Percentiles rank a stretch among this genome's conserved stretches.
Conservation (phyloP, 768 basidiomycete species). For the Tephrocybe rancida region DNA sequence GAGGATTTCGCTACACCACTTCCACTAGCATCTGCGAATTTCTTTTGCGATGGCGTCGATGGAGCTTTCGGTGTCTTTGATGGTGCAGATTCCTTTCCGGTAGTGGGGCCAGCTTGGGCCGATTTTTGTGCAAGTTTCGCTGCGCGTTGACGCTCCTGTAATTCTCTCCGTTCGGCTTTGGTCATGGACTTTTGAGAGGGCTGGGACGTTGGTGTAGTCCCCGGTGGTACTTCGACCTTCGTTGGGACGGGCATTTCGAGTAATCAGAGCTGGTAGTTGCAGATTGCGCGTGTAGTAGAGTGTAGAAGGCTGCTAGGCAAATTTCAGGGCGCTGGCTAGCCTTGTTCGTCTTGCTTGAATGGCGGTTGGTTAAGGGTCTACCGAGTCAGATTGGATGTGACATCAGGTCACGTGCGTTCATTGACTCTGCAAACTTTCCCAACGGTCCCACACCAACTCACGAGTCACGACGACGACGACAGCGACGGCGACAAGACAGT, state of each 20-base stretch:
- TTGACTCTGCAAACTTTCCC: constrained; percentile 1
- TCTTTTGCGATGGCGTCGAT: constrained; percentile 34
- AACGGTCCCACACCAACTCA: not conserved
- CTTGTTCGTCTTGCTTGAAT: constrained; percentile 3
- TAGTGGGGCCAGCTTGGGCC: constrained; percentile 20
- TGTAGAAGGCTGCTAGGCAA: not conserved
- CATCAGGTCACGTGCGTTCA: constrained; percentile 17
- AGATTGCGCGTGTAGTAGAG: not conserved
- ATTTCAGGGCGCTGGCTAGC: not conserved
- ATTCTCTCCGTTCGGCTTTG: constrained; percentile 78
- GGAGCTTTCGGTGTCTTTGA: constrained; percentile 25
- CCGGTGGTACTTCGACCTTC: constrained; percentile 19
- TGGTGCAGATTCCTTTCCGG: constrained; percentile 22
- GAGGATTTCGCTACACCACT: constrained; percentile 13
- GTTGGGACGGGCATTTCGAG: constrained; percentile 35
- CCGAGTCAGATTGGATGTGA: constrained; percentile 21
- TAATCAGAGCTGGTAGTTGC: not conserved
- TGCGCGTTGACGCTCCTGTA: constrained; percentile 80
- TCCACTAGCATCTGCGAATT: constrained; percentile 29
- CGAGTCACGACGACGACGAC: not conserved
- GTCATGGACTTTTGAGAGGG: constrained; percentile 74
- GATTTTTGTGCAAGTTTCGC: constrained; percentile 62
- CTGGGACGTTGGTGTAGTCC: constrained; percentile 12
- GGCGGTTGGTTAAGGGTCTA: not conserved
- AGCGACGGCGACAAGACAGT: constrained; percentile 6